Evolutionary conservation across 345 rosid genomes (phyloP), one percentile per base, ranked within the genome.

Genomic region (Salix viminalis): DNA sequence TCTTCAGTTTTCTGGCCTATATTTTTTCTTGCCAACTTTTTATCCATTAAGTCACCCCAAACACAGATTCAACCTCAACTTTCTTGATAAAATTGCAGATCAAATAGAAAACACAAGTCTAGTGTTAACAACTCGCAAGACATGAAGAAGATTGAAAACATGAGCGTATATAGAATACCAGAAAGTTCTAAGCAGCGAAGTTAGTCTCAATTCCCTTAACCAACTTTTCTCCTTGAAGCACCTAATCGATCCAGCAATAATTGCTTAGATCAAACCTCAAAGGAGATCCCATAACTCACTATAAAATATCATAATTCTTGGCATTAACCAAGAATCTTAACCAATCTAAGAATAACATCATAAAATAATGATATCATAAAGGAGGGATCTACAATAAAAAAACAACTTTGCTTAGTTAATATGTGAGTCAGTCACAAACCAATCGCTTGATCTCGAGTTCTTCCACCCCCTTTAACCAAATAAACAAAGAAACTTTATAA

Each of bases 371-470:
- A 65, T 34, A 30, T 54, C 46, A 28, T 28, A 42, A 37, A 28
- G 60, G 11, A 70, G 19, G 71, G 82, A 79, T 75, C 79, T 79
- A 54, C 52, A 28, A 42, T 15, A 67, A 67, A 36, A 34, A 14
- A 32, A 58, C 60, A 28, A 14, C 3, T 71, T 50, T 23, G 32
- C 11, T n/a, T 48, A 10, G 72, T 56, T 19, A 52, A 21, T 37
- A 48, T 36, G n/a, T 42, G 62, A 69, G 60, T 58, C 46, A 2
- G 13, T 21, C 46, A 69, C 32, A 60, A 42, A 76, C 14, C 34
- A 76, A 62, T 28, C 13, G 58, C 60, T 68, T 65, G 68, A 76
- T 68, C 73, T 76, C 42, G 19, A 41, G 60, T 9, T 18, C 10
- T 52, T 28, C 26, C 39, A 68, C 3, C 67, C 42, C 30, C 61